These are phyloP conservation scores for Grosmannia penicillata DNA, from an alignment of 2,329 filamentous ascomycete species.

Conservation along the genomic window DNA sequence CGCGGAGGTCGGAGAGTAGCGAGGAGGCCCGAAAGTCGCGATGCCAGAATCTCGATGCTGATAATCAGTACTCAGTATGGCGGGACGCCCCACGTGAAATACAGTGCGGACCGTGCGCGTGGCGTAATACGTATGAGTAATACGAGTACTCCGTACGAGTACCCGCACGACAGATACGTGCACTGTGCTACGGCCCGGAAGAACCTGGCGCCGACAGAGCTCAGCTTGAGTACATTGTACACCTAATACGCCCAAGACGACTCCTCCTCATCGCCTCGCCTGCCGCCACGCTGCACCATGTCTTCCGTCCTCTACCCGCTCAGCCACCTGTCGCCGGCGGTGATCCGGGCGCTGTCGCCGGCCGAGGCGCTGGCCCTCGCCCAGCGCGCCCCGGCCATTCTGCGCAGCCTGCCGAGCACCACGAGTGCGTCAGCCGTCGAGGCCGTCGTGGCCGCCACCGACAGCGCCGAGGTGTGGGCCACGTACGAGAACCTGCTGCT, in stretches of 20 bases:
- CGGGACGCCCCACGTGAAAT: slow-evolving; percentile 2
- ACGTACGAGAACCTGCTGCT: slow-evolving; percentile 78
- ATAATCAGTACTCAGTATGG: background rate
- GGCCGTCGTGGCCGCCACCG: slow-evolving; percentile 40
- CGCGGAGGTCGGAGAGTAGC: no score
- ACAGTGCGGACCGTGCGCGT: background rate
- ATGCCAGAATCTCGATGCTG: background rate
- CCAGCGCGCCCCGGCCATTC: slow-evolving; percentile 43
- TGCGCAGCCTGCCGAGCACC: slow-evolving; percentile 37
- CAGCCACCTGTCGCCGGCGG: slow-evolving; percentile 37
- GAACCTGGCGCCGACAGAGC: background rate
- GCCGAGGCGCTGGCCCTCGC: slow-evolving; percentile 40
- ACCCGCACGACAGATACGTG: no score
- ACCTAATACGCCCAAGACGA: slow-evolving; percentile 20
- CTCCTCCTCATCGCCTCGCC: no score
- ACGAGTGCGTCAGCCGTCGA: slow-evolving; percentile 38
- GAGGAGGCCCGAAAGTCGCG: background rate
- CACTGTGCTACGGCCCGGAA: slow-evolving; percentile 2
- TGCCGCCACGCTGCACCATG: no score
- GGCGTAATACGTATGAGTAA: background rate
- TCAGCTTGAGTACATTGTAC: background rate
- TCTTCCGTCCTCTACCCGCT: slow-evolving; percentile 44
- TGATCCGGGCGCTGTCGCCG: slow-evolving; percentile 41
- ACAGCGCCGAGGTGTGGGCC: slow-evolving; percentile 70
- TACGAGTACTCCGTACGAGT: no score